Percentiles rank a stretch among this genome's conserved stretches.
Conservation (phyloP, 2,329 filamentous ascomycete species). For the Fusarium abutilonis region DNA sequence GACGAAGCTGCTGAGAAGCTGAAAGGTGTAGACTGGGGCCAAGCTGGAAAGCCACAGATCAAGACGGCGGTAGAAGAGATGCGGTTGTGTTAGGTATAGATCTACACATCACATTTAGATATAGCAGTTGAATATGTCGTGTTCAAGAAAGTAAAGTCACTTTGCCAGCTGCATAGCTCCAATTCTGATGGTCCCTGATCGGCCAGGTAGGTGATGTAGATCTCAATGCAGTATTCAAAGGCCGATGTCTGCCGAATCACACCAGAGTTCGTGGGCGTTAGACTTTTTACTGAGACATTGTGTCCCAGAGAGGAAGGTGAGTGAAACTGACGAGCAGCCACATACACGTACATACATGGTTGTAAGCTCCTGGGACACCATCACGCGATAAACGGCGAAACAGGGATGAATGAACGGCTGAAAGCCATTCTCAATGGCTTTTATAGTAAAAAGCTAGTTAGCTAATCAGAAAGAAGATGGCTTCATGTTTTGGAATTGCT, state of each 20-base stretch:
- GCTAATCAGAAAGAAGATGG: not conserved
- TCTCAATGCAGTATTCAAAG: not conserved
- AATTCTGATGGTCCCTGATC: slow-evolving; percentile 41
- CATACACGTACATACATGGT: not conserved
- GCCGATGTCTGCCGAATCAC: slow-evolving; percentile 18
- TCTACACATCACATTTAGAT: slow-evolving; percentile 14
- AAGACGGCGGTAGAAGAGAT: slow-evolving; percentile 56
- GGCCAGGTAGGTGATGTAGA: slow-evolving; percentile 5
- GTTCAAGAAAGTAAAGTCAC: slow-evolving; percentile 9
- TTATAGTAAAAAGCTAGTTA: slow-evolving; percentile 13
- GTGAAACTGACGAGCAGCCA: slow-evolving; percentile 3
- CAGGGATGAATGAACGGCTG: not conserved
- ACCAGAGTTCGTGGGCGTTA: slow-evolving; percentile 12
- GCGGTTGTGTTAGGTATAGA: slow-evolving; percentile 48
- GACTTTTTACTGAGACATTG: slow-evolving; percentile 3
- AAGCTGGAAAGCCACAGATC: slow-evolving; percentile 60
- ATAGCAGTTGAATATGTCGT: slow-evolving; percentile 15
- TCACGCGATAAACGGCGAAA: slow-evolving; percentile 16
- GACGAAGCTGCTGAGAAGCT: slow-evolving; percentile 50
- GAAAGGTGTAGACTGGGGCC: slow-evolving; percentile 67
- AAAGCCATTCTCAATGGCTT: slow-evolving; percentile 14
- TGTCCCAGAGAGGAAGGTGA: slow-evolving; percentile 35
- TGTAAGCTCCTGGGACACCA: slow-evolving; percentile 3
- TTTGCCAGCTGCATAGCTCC: slow-evolving; percentile 15
- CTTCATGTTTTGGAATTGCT: slow-evolving; percentile 2